Evolutionary conservation across 2,329 filamentous ascomycete species (phyloP), one percentile per base, ranked within the genome.

Genomic region (Byssochlamys sp.): DNA sequence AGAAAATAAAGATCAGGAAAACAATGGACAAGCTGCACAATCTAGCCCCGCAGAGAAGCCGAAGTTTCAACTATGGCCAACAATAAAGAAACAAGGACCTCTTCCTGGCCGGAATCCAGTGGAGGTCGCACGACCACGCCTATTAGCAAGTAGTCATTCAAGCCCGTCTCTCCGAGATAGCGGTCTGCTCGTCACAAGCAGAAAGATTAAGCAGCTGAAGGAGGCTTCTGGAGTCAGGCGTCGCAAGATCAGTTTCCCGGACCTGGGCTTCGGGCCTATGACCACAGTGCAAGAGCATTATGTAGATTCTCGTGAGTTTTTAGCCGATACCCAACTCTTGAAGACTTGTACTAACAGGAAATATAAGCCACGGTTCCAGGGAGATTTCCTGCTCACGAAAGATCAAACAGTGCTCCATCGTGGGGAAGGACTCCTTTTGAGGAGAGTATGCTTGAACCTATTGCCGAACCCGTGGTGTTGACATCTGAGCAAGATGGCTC

Each of bases 311-410:
- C 67, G 67, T 69, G 62, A 61, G 66, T 61, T n/a, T 19, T n/a
- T 24, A 19, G 5, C 35, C 10, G 7, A 5, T 35, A 45, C 14
- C 19, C 25, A 54, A 26, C 31, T 24, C 6, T 53, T 19, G 6
- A 51, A 3, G 25, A 54, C 7, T 25, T 45, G 26, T 29, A 48
- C 31, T 52, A 52, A 54, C 10, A 31, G 39, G 26, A n/a, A 14
- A 26, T n/a, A 27, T n/a, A 53, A 69, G 67, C 67, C 54, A 68
- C 67, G 24, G 65, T 68, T 50, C 66, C 67, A 4, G 66, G 62
- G n/a, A 61, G 60, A 52, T 64, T 61, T 57, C 65, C 63, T 9
- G 45, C 64, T 28, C 63, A 65, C 57, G 66, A 67, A 31, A 59
- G 66, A 56, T 67, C 66, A 24, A 60, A 62, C 51, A 69, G 66